Base-by-base conservation (phyloP, 1,139 yeast species). In the Magnusiomyces tetraspermus region DNA sequence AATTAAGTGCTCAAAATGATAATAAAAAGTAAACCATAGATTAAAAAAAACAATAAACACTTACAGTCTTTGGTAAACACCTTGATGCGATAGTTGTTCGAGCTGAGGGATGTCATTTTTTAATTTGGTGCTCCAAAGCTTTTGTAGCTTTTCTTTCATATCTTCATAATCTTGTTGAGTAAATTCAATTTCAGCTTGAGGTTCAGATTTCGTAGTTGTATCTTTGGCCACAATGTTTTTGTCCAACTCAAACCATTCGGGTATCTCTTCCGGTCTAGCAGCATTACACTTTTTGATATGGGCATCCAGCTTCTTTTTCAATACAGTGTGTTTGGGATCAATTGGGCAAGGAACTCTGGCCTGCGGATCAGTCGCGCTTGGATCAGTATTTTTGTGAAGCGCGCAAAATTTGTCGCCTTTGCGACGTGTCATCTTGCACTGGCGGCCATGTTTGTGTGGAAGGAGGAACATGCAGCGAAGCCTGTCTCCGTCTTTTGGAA, bases 331-430 rank as follows among this genome's bases (percentile, higher is more conserved):
- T 4, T 78, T 74, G 0, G 83, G 79, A 63, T 88, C 95, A 36
- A 83, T 64, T 0, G 96, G 90, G 67, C 97, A 89, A 2, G 83
- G 79, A 0, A 89, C 74, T 56, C 96, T 69, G 33, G 69, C 70
- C 17, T 70, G 66, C 1, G 61, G 61, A 1, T 66, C 67, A 30
- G 60, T 59, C 38, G 49, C 51, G 26, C 24, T 41, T 42, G n/a
- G 48, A 22, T 48, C 48, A 38, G 13, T 45, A 60, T 17, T 46
- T 47, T 51, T 51, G 64, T 85, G 95, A 59, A 83, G 85, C 2
- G 85, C 78, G 64, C 95, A 85, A 61, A 65, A 83, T 51, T 67
- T 67, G 31, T 73, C 74, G 33, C 69, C 76, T 17, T 71, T 66
- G 55, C 77, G 75, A 43, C 85, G 70, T 54, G 82, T 81, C 78